phyloP scores from a whole-genome alignment of 345 rosid genomes.

The Populus nigra region DNA sequence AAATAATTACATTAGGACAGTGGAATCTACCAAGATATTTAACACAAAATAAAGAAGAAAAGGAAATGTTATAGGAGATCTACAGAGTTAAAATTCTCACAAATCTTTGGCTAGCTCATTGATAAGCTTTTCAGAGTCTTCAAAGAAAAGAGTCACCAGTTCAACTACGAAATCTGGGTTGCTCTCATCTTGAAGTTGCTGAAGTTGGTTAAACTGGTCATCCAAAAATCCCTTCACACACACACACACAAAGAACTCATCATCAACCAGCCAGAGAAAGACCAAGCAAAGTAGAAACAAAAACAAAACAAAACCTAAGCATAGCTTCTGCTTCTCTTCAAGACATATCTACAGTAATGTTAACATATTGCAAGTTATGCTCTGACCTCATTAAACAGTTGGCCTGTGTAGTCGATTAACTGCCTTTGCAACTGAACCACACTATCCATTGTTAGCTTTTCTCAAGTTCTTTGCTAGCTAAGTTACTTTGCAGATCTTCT shows the following conservation, averaged over 20 bases:
- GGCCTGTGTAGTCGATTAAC: constrained; percentile 41
- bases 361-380: background rate
- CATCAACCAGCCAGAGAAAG: background rate
- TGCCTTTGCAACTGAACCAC: constrained; percentile 48
- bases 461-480: background rate
- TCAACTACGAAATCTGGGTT: constrained; percentile 61
- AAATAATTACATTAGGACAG: background rate
- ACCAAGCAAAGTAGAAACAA: background rate
- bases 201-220: constrained; percentile 59
- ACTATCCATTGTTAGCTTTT: constrained; percentile 38
- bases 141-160: constrained; percentile 58
- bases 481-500: constrained; percentile 26
- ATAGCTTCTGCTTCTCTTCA: background rate
- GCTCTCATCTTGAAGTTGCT: constrained; percentile 59
- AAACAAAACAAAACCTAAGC: background rate
- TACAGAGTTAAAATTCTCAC: constrained; percentile 26
- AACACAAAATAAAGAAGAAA: background rate
- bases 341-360: background rate
- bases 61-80: background rate
- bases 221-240: constrained; percentile 46
- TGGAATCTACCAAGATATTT: background rate
- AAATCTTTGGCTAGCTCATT: constrained; percentile 44
- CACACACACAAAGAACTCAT: constrained; percentile 1
- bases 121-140: constrained; percentile 55
- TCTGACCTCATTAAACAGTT: constrained; percentile 54